phyloP scores from a whole-genome alignment of 1,139 yeast genomes.

The Yueomyces sp. region DNA sequence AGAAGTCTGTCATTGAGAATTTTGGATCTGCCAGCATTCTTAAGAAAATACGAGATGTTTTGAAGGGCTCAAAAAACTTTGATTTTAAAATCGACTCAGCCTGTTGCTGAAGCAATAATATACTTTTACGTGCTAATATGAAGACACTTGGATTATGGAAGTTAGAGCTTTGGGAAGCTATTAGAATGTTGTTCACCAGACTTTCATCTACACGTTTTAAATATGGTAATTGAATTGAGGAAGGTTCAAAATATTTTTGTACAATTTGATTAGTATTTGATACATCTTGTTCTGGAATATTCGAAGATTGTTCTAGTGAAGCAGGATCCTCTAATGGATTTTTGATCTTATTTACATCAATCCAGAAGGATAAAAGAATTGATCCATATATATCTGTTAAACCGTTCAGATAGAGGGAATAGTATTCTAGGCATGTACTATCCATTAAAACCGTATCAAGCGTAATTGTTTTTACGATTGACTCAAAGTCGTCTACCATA shows the following conservation, averaged over 20 bases:
- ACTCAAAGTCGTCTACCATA: constrained; percentile 7
- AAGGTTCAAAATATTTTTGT: constrained; percentile 6
- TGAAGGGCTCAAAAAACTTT: constrained; percentile 45
- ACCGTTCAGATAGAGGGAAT: constrained; percentile 9
- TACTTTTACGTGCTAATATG: constrained; percentile 39
- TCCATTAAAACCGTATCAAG: constrained; percentile 12
- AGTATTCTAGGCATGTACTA: constrained; percentile 7
- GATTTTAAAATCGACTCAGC: constrained; percentile 37
- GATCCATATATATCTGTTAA: constrained; percentile 5
- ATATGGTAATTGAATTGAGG: constrained; percentile 4
- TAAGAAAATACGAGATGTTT: constrained; percentile 36
- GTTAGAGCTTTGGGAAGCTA: constrained; percentile 1
- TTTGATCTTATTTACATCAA: constrained; percentile 50
- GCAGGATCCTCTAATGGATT: constrained; percentile 55
- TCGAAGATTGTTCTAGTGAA: constrained; percentile 18
- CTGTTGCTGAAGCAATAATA: constrained; percentile 44
- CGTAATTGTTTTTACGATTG: constrained; percentile 8
- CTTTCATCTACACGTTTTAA: constrained; percentile 10
- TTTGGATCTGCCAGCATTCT: constrained; percentile 23
- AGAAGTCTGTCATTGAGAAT: constrained; percentile 10
- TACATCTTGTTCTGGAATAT: constrained; percentile 5
- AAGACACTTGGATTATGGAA: constrained; percentile 8
- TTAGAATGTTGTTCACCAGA: constrained; percentile 8
- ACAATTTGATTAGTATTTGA: constrained; percentile 6
- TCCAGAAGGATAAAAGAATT: constrained; percentile 43